Evolutionary conservation across 768 basidiomycete species (phyloP).

Genomic region (Phylloporus arenicola): DNA sequence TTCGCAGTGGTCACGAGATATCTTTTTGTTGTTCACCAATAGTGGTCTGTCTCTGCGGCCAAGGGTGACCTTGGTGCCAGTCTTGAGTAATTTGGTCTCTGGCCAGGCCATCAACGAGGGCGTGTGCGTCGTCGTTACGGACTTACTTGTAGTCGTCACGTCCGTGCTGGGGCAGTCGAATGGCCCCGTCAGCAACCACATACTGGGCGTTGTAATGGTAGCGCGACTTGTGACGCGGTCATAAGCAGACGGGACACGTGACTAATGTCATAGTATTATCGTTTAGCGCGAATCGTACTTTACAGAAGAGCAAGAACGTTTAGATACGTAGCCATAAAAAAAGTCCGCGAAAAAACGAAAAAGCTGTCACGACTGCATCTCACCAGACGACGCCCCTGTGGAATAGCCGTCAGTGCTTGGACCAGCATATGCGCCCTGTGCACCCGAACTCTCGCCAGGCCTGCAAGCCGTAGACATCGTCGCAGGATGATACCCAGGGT

Average conservation of each 20-base stretch:
- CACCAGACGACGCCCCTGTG: conserved; percentile 20
- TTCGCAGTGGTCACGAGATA: conserved; percentile 58
- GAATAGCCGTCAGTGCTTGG: conserved; percentile 34
- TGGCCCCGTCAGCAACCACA: conserved; percentile 55
- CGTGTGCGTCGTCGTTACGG: conserved; percentile 19
- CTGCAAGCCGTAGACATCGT: conserved; percentile 6
- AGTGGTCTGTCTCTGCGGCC: conserved; percentile 55
- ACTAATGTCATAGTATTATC: not conserved
- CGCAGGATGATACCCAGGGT: conserved; percentile 22
- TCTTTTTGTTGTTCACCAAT: conserved; percentile 51
- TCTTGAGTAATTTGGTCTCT: conserved; percentile 59
- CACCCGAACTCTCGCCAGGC: conserved; percentile 11
- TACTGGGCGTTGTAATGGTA: conserved; percentile 17
- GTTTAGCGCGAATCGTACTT: conserved; percentile 9
- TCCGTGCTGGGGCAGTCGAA: conserved; percentile 42
- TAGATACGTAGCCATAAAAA: conserved; percentile 8
- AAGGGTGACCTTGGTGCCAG: conserved; percentile 47
- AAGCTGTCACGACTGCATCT: conserved; percentile 8
- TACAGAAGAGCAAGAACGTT: conserved; percentile 12
- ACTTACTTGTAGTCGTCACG: conserved; percentile 38
- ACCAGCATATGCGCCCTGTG: conserved; percentile 28
- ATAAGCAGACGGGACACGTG: not conserved
- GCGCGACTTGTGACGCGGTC: not conserved
- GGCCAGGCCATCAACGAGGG: not conserved
- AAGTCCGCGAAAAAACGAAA: conserved; percentile 4